Evolutionary conservation across 129 eudicot genomes (phyloP), one percentile per base, ranked within the genome.

Genomic region (Solidago caesia): DNA sequence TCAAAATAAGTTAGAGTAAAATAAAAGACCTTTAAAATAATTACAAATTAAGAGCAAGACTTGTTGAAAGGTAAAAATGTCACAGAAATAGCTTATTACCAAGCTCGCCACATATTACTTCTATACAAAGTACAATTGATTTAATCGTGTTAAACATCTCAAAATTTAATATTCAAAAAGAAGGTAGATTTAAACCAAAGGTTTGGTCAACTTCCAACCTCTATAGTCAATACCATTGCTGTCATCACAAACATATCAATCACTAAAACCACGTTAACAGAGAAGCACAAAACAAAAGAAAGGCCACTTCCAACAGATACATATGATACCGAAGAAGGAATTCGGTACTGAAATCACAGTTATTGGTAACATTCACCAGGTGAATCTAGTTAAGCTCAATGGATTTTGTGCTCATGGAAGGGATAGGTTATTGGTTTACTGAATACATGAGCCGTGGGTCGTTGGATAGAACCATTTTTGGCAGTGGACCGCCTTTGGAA

Each of bases 361-460:
- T 11, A 92, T 92, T 2, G 98, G 96, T 1, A 92, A 86, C 73
- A 66, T 92, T 73, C 98, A 89, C 83, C 98, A 92, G 71, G 81
- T 87, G 13, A 92, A 92, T 68, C 79, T 92, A 25, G 98, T 92
- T 2, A 92, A 89, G 67, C 71, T 92, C 46, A 92, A 77, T 69
- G 98, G 98, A 10, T 92, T 75, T 72, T 92, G 96, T 45, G 88
- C 95, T 5, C 87, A 90, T 62, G 87, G 85, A 60, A 77, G 86
- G 29, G 87, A 89, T 43, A 75, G 96, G 74, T 81, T 86, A 13
- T 81, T 92, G 82, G 95, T 92, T 27, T 92, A 92, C 42, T 21
- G 98, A 92, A 82, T 92, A 89, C 48, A 92, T 92, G 98, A 89
- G 76, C 73, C 85, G 91, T 1, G 92, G 98, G 3, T 92, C 98